phyloP scores from a whole-genome alignment of 192 early-diverging fungal species.

The Entomortierella beljakovae region DNA sequence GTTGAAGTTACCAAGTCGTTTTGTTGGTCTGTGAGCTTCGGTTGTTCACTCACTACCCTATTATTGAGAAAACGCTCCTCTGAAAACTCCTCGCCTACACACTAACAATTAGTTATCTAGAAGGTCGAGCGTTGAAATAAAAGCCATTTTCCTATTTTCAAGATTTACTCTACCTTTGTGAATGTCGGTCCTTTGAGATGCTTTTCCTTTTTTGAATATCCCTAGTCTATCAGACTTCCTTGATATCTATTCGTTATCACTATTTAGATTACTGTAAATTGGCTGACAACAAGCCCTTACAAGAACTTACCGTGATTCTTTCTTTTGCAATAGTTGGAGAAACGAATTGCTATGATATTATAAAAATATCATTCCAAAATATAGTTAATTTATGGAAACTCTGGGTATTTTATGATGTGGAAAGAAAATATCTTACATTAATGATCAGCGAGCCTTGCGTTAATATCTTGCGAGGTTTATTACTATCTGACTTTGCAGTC shows the following conservation, averaged over 20 bases:
- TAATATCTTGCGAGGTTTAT: constrained; percentile 47
- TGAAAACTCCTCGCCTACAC: constrained; percentile 18
- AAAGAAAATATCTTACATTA: constrained; percentile 22
- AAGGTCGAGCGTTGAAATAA: no score
- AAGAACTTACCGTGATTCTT: constrained; percentile 28
- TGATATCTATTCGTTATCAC: constrained; percentile 8
- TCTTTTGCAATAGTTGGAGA: constrained; percentile 23
- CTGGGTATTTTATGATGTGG: no score
- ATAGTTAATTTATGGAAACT: no score
- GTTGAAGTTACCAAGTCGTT: constrained; percentile 13
- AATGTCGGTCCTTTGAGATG: constrained; percentile 18
- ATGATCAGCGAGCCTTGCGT: constrained; percentile 31
- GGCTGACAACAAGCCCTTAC: no score
- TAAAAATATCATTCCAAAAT: not conserved
- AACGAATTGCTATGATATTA: constrained; percentile 20
- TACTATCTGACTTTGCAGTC: constrained; percentile 14
- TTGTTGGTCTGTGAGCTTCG: not conserved
- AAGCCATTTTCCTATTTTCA: no score
- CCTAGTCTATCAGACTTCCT: constrained; percentile 1
- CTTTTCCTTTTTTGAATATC: constrained; percentile 44
- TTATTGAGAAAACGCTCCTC: constrained; percentile 22
- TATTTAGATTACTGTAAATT: not conserved
- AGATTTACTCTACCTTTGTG: constrained; percentile 22
- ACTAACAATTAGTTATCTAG: no score
- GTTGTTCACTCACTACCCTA: not conserved